These are phyloP conservation scores for Amanita fuliginea DNA, from an alignment of 768 basidiomycete species.

Conservation along the genomic window DNA sequence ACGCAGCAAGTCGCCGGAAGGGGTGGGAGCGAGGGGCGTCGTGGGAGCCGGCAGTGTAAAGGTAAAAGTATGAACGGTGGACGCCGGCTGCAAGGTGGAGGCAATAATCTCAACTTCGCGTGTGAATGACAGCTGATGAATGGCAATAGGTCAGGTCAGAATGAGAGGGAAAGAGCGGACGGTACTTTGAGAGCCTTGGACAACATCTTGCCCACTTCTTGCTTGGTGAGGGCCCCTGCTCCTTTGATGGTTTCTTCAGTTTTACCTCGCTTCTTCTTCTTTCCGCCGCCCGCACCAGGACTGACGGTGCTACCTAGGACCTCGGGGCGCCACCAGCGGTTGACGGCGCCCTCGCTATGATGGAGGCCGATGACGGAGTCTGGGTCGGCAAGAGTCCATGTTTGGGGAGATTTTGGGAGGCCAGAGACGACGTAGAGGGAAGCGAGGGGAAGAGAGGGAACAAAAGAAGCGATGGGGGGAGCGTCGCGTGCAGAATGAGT, in stretches of 20 bases:
- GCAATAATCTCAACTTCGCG: conserved; percentile 92
- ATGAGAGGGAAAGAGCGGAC: neutral
- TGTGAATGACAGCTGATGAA: conserved; percentile 72
- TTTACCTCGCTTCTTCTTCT: conserved; percentile 61
- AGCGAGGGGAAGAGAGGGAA: conserved; percentile 65
- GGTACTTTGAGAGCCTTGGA: conserved; percentile 80
- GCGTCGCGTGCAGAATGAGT: conserved; percentile 54
- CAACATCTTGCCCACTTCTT: conserved; percentile 84
- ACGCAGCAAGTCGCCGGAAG: conserved; percentile 61
- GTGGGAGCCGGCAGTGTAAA: conserved; percentile 74
- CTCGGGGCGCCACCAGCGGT: conserved; percentile 86
- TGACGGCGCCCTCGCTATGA: conserved; percentile 78
- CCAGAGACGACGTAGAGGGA: conserved; percentile 85
- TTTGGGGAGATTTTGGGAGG: conserved; percentile 79
- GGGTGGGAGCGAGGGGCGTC: conserved; percentile 66
- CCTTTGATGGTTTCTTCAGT: conserved; percentile 60
- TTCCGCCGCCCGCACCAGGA: conserved; percentile 72
- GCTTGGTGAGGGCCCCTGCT: conserved; percentile 71
- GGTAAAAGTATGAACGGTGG: conserved; percentile 86
- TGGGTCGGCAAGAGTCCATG: conserved; percentile 82
- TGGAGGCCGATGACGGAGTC: conserved; percentile 74
- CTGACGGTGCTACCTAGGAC: conserved; percentile 83
- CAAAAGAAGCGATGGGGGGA: conserved; percentile 47
- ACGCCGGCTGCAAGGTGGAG: conserved; percentile 88
- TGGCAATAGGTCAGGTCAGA: neutral